Percentiles rank a stretch among this genome's conserved stretches.
phyloP scores from a whole-genome alignment of 305 asterid species.

The Ilex paraguariensis region DNA sequence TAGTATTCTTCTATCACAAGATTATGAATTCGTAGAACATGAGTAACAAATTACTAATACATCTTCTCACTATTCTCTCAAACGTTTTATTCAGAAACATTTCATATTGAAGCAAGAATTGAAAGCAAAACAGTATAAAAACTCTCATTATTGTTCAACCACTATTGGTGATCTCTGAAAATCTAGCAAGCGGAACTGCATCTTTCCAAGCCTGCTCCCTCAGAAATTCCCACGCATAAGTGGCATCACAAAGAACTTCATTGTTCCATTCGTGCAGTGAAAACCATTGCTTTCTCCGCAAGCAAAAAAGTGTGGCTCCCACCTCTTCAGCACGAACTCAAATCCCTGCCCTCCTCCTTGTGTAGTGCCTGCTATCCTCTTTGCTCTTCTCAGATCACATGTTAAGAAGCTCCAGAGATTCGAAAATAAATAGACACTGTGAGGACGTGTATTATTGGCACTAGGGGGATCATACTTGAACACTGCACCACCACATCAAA shows the following conservation, averaged over 20 bases:
- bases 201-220: neutral
- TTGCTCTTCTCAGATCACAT: slow-evolving; percentile 50
- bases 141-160: too few relatives aligned
- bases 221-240: slow-evolving; percentile 27
- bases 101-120: too few relatives aligned
- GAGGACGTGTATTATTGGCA: slow-evolving; percentile 37
- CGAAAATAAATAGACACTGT: slow-evolving; percentile 53
- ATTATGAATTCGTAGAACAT: too few relatives aligned
- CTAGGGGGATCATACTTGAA: slow-evolving; percentile 70
- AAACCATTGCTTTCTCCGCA: slow-evolving; percentile 56
- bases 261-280: slow-evolving; percentile 58
- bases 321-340: slow-evolving; percentile 49
- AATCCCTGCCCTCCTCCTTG: slow-evolving; percentile 50
- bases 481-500: slow-evolving; percentile 18
- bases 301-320: slow-evolving; percentile 60
- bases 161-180: too few relatives aligned
- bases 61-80: too few relatives aligned
- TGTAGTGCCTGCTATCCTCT: slow-evolving; percentile 39
- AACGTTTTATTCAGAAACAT: too few relatives aligned
- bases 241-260: slow-evolving; percentile 65
- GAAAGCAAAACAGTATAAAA: too few relatives aligned
- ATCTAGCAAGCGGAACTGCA: too few relatives aligned
- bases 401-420: slow-evolving; percentile 44
- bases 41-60: too few relatives aligned
- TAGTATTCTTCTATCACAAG: too few relatives aligned